Evolutionary conservation across 108 stramenopile genomes (phyloP).

Genomic region (Skeletonema marinoi): DNA sequence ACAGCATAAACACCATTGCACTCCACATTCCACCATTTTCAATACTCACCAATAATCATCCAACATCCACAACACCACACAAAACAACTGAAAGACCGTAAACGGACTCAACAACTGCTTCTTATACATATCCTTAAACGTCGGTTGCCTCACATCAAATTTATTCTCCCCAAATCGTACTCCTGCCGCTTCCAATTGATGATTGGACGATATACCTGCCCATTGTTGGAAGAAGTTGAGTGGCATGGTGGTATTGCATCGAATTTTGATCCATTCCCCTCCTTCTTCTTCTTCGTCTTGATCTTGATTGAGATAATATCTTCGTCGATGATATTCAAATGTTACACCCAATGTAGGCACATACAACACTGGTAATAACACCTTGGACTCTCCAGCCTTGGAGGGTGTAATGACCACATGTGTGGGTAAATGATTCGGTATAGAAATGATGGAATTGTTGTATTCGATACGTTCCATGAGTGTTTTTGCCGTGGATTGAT

Average conservation of each 20-base stretch:
- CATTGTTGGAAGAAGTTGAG: constrained; percentile 68
- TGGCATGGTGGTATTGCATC: constrained; percentile 84
- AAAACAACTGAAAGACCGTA: constrained; percentile 94
- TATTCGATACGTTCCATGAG: constrained; percentile 46
- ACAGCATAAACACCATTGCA: too few relatives aligned
- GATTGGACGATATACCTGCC: constrained; percentile 66
- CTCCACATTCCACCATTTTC: background rate
- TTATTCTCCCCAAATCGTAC: constrained; percentile 90
- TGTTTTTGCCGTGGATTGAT: constrained; percentile 25
- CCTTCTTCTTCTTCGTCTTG: constrained; percentile 46
- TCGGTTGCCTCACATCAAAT: constrained; percentile 87
- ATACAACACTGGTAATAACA: constrained; percentile 72
- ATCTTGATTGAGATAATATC: constrained; percentile 64
- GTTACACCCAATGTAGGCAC: constrained; percentile 83
- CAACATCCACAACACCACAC: constrained; percentile 92
- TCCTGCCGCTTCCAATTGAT: constrained; percentile 67
- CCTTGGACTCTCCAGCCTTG: constrained; percentile 53
- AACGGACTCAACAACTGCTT: constrained; percentile 91
- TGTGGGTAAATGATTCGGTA: constrained; percentile 70
- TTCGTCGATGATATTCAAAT: constrained; percentile 91
- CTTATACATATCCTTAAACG: constrained; percentile 94
- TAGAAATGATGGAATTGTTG: constrained; percentile 12
- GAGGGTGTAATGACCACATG: constrained; percentile 78
- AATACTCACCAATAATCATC: constrained; percentile 76
- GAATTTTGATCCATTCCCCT: constrained; percentile 82